phyloP scores from a whole-genome alignment of 1,139 yeast genomes.

The Zygosaccharomyces pseudobailii region DNA sequence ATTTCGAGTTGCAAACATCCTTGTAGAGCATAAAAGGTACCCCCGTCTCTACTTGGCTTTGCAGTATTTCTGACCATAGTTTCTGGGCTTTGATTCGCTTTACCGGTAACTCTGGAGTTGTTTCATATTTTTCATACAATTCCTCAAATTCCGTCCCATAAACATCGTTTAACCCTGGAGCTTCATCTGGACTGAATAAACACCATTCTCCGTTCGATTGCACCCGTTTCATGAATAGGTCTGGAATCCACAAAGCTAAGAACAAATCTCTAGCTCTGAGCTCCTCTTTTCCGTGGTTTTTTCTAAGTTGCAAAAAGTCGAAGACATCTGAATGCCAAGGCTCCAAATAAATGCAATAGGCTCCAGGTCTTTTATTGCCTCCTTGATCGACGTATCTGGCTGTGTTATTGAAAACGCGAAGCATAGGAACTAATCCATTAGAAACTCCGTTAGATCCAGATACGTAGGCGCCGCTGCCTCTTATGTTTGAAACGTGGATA shows the following conservation, averaged over 20 bases:
- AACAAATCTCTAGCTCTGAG: constrained; percentile 83
- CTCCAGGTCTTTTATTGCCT: constrained; percentile 92
- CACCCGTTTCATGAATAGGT: constrained; percentile 84
- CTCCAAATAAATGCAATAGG: constrained; percentile 80
- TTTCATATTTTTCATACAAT: constrained; percentile 65
- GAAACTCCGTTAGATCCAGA: constrained; percentile 92
- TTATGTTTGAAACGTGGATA: constrained; percentile 72
- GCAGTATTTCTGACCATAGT: constrained; percentile 80
- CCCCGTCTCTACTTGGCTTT: constrained; percentile 90
- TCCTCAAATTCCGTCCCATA: constrained; percentile 76
- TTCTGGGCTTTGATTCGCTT: constrained; percentile 74
- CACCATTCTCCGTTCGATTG: constrained; percentile 76
- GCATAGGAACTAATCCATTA: constrained; percentile 85
- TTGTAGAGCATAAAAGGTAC: constrained; percentile 89
- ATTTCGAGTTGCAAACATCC: constrained; percentile 78
- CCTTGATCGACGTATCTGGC: constrained; percentile 93
- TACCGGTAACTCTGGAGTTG: constrained; percentile 53
- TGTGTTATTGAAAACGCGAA: constrained; percentile 82
- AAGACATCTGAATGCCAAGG: constrained; percentile 90
- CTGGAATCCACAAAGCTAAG: constrained; percentile 87
- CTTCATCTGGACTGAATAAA: constrained; percentile 81
- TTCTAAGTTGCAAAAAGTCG: constrained; percentile 75
- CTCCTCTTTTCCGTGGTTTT: constrained; percentile 89
- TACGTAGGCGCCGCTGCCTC: constrained; percentile 79
- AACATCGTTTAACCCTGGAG: constrained; percentile 73